Evolutionary conservation across 1,284 basidiomycete species (phyloP), one percentile per base, ranked within the genome.

Genomic region (Rugiboletus extremiorientalis): DNA sequence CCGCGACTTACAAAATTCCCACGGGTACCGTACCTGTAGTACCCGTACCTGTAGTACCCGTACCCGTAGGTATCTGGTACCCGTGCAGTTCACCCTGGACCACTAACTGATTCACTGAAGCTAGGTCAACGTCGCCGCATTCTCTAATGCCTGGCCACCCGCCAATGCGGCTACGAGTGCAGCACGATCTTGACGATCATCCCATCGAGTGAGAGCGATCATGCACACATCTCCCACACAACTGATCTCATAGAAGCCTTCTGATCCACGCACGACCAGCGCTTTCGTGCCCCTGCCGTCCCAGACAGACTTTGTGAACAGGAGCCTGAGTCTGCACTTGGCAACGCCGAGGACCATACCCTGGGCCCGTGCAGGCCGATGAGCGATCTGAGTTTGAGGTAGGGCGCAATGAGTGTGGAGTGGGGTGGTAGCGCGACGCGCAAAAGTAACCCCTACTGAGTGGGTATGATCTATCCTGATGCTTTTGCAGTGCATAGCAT

Each of bases 371-470:
- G 93, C 91, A 1, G 96, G 97, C 98, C 98, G 75, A 98, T 91
- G 42, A 98, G 82, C 0, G 96, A 96, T 0, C 97, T 96, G 41
- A 98, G 82, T 65, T 91, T 89, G 52, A 96, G 89, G 67, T 91
- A 86, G 0, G 96, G 94, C 0, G 91, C 92, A 63, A 99, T 82
- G 60, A 85, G 81, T 1, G 90, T 92, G 40, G 82, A 0, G 92
- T 76, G 1, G 96, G 95, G 74, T 99, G 95, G 76, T 94, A 98
- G 68, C 96, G 89, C n/a, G n/a, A n/a, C n/a, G n/a, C n/a, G n/a
- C n/a, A n/a, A n/a, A n/a, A n/a, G n/a, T n/a, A n/a, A n/a, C n/a
- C n/a, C n/a, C n/a, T n/a, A n/a, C n/a, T n/a, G n/a, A n/a, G n/a
- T n/a, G n/a, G n/a, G n/a, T n/a, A n/a, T n/a, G n/a, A n/a, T n/a